A percentile compares a stretch with the other conserved stretches of the same genome.
These are phyloP conservation scores for Emergomyces africanus DNA, from an alignment of 2,329 filamentous ascomycete genomes.

Conservation along the genomic window DNA sequence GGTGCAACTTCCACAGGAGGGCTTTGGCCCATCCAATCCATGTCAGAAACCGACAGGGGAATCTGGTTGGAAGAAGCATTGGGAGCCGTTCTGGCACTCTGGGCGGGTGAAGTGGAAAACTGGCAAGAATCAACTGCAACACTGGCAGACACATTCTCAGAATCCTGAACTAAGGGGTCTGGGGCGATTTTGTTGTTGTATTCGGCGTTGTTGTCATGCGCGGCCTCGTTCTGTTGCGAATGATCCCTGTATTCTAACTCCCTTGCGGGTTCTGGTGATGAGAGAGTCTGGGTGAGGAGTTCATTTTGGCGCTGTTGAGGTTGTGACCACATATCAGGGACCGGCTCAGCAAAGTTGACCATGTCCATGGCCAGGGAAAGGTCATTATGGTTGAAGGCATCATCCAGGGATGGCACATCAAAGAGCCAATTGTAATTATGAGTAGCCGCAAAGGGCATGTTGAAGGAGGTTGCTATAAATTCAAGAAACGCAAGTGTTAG, in stretches of 20 bases:
- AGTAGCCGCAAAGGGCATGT: constrained; percentile 52
- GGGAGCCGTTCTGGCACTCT: not conserved
- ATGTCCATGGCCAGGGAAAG: constrained; percentile 16
- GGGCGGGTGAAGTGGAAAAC: not conserved
- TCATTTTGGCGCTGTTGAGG: not conserved
- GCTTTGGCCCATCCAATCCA: constrained; percentile 1
- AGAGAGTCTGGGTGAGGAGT: not conserved
- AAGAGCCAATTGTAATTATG: constrained; percentile 53
- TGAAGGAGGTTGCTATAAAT: constrained; percentile 44
- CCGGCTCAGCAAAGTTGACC: constrained; percentile 12
- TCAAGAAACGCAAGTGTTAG: not conserved
- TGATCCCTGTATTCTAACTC: not conserved
- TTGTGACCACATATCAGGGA: constrained; percentile 9
- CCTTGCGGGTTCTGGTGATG: not conserved
- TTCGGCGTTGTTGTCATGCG: not conserved
- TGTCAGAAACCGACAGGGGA: not conserved
- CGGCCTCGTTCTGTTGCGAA: not conserved
- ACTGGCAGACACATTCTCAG: not conserved
- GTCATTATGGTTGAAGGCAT: constrained; percentile 18
- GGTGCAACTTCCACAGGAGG: not conserved
- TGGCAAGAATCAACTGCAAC: not conserved
- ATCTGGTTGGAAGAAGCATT: not conserved
- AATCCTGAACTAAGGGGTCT: not conserved
- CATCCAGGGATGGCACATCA: constrained; percentile 30
- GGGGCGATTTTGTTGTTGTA: not conserved